Percentiles rank a stretch among this genome's conserved stretches.
These are phyloP conservation scores for Talaromyces amestolkiae DNA, from an alignment of 2,329 filamentous ascomycete species.

Conservation along the genomic window DNA sequence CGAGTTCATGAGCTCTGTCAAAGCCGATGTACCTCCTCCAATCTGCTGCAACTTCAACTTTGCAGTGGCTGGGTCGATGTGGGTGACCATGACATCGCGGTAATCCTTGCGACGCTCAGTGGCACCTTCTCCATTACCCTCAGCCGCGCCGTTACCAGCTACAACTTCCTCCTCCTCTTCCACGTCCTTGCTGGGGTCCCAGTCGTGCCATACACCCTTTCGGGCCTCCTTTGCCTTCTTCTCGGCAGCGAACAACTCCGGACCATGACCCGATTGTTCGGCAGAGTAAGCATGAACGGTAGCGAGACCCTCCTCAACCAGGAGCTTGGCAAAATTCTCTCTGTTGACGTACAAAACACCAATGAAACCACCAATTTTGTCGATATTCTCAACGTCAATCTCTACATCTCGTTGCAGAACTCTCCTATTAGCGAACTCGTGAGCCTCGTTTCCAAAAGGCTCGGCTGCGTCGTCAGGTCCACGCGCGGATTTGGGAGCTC, in stretches of 20 bases:
- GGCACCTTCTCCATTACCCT: slow-evolving; percentile 52
- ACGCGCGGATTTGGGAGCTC: slow-evolving; percentile 81
- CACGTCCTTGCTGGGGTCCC: slow-evolving; percentile 83
- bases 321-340: slow-evolving; percentile 89
- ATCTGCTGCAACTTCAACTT: slow-evolving; percentile 89
- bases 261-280: slow-evolving; percentile 87
- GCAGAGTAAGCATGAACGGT: slow-evolving; percentile 92
- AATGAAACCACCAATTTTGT: slow-evolving; percentile 97
- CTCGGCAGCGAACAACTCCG: slow-evolving; percentile 84
- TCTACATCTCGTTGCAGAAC: slow-evolving; percentile 94
- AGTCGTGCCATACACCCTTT: slow-evolving; percentile 90
- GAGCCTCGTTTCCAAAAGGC: slow-evolving; percentile 90
- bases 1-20: slow-evolving; percentile 83
- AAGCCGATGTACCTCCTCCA: slow-evolving; percentile 76
- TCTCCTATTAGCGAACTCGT: slow-evolving; percentile 83
- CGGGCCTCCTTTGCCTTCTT: slow-evolving; percentile 81
- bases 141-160: slow-evolving; percentile 51
- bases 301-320: slow-evolving; percentile 91
- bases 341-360: slow-evolving; percentile 90
- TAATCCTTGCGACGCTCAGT: slow-evolving; percentile 76
- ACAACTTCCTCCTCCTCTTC: slow-evolving; percentile 54
- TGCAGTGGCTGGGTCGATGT: slow-evolving; percentile 73
- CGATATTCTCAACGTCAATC: slow-evolving; percentile 88
- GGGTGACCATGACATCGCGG: slow-evolving; percentile 87
- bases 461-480: slow-evolving; percentile 78